Conservation (phyloP, 1,284 basidiomycete genomes). For the Phlebopus sp. region DNA sequence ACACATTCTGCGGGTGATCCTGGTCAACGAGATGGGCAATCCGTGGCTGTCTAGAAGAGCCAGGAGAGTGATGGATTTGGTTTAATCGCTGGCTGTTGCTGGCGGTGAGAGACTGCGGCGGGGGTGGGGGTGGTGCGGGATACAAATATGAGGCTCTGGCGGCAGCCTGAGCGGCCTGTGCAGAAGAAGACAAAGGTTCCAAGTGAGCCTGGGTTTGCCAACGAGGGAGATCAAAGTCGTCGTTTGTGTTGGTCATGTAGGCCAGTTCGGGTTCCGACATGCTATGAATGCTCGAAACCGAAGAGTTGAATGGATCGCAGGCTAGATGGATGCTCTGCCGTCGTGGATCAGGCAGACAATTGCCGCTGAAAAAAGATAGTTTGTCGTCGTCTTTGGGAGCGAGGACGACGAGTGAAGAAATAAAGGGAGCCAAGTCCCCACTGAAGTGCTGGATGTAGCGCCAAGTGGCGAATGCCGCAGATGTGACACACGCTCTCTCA, state of each 20-base stretch:
- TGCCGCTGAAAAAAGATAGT: background rate
- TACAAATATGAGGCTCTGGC: constrained; percentile 45
- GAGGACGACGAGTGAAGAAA: constrained; percentile 9
- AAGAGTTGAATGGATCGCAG: background rate
- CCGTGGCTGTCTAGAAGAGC: constrained; percentile 51
- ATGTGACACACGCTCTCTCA: constrained; percentile 6
- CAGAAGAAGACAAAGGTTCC: constrained; percentile 61
- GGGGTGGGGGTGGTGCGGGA: constrained; percentile 44
- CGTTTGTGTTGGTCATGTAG: constrained; percentile 52
- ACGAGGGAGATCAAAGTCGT: constrained; percentile 75
- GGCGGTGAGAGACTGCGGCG: constrained; percentile 33
- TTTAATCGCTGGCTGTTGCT: constrained; percentile 21
- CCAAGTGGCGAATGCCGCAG: constrained; percentile 14
- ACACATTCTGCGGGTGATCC: constrained; percentile 46
- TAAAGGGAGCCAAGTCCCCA: constrained; percentile 12
- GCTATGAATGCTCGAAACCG: constrained; percentile 10
- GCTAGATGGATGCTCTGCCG: background rate
- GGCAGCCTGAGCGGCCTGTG: constrained; percentile 56
- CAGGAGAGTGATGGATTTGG: constrained; percentile 36
- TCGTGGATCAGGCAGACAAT: background rate
- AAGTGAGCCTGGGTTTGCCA: constrained; percentile 65
- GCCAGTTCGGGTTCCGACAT: constrained; percentile 55
- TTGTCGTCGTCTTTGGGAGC: constrained; percentile 24
- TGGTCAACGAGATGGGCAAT: constrained; percentile 64
- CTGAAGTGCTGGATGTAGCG: constrained; percentile 6